Percentiles rank a stretch among this genome's conserved stretches.
Conservation (phyloP, 1,139 yeast species). For the Chernovozyma aurita region DNA sequence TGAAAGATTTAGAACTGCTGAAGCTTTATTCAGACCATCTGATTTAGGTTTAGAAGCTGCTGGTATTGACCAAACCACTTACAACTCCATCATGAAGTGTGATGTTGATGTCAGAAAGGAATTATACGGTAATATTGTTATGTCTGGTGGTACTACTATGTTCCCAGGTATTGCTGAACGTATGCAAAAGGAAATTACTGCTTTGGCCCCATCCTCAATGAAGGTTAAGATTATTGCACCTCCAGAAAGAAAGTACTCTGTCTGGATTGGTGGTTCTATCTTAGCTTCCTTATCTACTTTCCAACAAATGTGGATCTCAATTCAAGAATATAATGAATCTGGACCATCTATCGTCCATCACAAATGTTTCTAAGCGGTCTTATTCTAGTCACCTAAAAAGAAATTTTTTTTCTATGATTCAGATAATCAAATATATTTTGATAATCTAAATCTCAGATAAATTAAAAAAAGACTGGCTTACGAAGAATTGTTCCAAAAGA, state of each 20-base stretch:
- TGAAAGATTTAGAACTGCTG: conserved; percentile 99
- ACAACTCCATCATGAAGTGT: conserved; percentile 98
- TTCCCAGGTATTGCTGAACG: conserved; percentile 99
- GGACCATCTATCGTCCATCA: conserved; percentile 99
- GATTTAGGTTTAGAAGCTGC: conserved; percentile 97
- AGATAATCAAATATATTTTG: too few relatives aligned
- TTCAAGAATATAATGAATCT: conserved; percentile 99
- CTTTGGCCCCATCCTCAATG: conserved; percentile 99
- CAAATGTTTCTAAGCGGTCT: conserved; percentile 88
- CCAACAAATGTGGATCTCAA: conserved; percentile 99
- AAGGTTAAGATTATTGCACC: conserved; percentile 99
- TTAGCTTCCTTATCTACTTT: conserved; percentile 97
- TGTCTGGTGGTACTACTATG: conserved; percentile 99
- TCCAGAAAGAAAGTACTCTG: conserved; percentile 99
- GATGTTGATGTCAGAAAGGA: conserved; percentile 99
- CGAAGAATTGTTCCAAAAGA: too few relatives aligned
- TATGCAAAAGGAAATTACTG: conserved; percentile 99
- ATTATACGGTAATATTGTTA: conserved; percentile 97
- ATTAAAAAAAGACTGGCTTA: too few relatives aligned
- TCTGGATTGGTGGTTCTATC: conserved; percentile 99
- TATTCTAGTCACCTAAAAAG: too few relatives aligned
- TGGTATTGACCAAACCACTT: conserved; percentile 99
- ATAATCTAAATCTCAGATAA: too few relatives aligned
- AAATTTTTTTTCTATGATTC: too few relatives aligned
- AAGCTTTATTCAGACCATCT: conserved; percentile 98